Evolutionary conservation across 2,329 filamentous ascomycete species (phyloP).

Genomic region (Arthrobotrys sinensis): DNA sequence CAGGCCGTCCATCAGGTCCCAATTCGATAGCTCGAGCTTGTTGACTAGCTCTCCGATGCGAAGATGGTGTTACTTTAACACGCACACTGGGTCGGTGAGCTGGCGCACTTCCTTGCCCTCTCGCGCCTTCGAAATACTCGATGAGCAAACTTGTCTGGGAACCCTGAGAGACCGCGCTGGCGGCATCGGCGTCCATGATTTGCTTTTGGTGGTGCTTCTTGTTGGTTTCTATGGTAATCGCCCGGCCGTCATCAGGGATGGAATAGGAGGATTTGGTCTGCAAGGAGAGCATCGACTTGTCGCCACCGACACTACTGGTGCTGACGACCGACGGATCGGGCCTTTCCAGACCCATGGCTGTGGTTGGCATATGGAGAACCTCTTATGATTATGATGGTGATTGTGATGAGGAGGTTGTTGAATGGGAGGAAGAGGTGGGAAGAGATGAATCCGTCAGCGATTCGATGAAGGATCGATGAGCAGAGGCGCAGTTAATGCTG

Average conservation of each 20-base stretch:
- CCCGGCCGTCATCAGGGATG: conserved; percentile 87
- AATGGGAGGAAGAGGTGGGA: not conserved
- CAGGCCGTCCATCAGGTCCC: conserved; percentile 56
- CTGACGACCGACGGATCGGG: conserved; percentile 58
- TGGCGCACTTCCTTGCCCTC: conserved; percentile 73
- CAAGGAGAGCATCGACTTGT: conserved; percentile 71
- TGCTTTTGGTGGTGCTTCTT: conserved; percentile 75
- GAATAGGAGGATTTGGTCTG: conserved; percentile 82
- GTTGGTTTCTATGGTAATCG: conserved; percentile 89
- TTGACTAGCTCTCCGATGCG: conserved; percentile 68
- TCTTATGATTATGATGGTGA: not conserved
- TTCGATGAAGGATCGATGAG: conserved; percentile 50
- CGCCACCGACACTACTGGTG: conserved; percentile 59
- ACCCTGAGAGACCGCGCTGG: conserved; percentile 72
- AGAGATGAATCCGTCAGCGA: conserved; percentile 10
- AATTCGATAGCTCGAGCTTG: conserved; percentile 62
- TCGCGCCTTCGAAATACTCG: conserved; percentile 92
- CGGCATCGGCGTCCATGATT: conserved; percentile 69
- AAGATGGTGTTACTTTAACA: conserved; percentile 84
- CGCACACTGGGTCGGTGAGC: conserved; percentile 85
- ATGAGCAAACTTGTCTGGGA: conserved; percentile 94
- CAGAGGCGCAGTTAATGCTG: conserved; percentile 39
- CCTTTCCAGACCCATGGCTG: conserved; percentile 54
- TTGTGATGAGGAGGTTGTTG: not conserved
- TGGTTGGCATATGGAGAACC: conserved; percentile 2